These are phyloP conservation scores for Oidium heveae DNA, from an alignment of 2,329 filamentous ascomycete genomes.

Conservation along the genomic window DNA sequence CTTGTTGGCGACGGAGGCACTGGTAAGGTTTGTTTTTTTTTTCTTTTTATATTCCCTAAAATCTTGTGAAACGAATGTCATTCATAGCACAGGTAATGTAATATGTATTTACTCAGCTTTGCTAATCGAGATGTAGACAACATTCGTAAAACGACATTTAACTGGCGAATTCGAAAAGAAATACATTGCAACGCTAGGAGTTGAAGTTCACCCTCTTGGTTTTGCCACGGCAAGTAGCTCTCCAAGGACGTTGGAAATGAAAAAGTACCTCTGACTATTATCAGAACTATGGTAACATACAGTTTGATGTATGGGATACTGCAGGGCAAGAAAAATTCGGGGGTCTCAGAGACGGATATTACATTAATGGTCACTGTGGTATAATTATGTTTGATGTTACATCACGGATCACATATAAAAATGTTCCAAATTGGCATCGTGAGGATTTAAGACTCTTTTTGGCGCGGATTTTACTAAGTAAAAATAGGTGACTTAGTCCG, in stretches of 20 bases:
- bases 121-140: slow-evolving; percentile 40
- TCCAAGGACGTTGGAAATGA: slow-evolving; percentile 4
- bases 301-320: slow-evolving; percentile 99
- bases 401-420: slow-evolving; percentile 99
- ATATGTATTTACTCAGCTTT: background rate
- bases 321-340: slow-evolving; percentile 99
- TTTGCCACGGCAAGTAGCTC: slow-evolving; percentile 72
- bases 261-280: slow-evolving; percentile 7
- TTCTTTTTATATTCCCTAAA: too few species aligned
- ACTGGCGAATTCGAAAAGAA: slow-evolving; percentile 99
- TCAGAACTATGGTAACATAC: slow-evolving; percentile 78
- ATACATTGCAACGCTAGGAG: slow-evolving; percentile 98
- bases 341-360: slow-evolving; percentile 97
- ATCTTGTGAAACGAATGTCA: too few species aligned
- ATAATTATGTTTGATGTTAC: slow-evolving; percentile 99
- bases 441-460: slow-evolving; percentile 20
- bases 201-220: slow-evolving; percentile 93
- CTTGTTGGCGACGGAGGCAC: slow-evolving; percentile 98
- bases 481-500: slow-evolving; percentile 74
- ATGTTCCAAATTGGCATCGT: slow-evolving; percentile 99
- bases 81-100: too few species aligned
- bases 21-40: slow-evolving; percentile 53
- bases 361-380: slow-evolving; percentile 99
- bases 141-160: slow-evolving; percentile 99
- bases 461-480: slow-evolving; percentile 3